These are phyloP conservation scores for Phialophora macrospora DNA, from an alignment of 2,329 filamentous ascomycete genomes.

Conservation along the genomic window DNA sequence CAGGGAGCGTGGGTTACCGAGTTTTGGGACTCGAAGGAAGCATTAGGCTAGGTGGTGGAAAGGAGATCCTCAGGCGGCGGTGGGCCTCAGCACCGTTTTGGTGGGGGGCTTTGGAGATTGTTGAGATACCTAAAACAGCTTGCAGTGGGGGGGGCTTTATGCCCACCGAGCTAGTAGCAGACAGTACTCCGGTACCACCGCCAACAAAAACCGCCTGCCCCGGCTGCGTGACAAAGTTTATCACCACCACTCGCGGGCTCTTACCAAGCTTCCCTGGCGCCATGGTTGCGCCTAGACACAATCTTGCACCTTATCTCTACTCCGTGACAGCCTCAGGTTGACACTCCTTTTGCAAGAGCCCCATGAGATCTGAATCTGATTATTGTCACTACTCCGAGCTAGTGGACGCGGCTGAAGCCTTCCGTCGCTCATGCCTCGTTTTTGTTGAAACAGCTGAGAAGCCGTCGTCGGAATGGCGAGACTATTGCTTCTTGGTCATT, in stretches of 20 bases:
- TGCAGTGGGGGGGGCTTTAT: too few relatives aligned
- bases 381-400: background rate
- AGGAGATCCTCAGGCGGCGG: background rate
- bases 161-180: background rate
- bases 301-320: background rate
- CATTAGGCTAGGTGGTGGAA: background rate
- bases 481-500: background rate
- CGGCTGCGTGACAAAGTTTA: background rate
- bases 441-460: background rate
- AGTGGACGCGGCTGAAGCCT: background rate
- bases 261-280: background rate
- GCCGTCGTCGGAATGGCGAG: background rate
- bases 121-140: conserved; percentile 8
- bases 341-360: too few relatives aligned
- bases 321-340: too few relatives aligned
- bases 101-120: background rate
- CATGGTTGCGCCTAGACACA: too few relatives aligned
- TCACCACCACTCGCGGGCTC: background rate
- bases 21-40: background rate
- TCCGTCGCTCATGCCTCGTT: background rate
- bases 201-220: background rate
- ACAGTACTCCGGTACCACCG: background rate
- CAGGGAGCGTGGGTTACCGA: background rate
- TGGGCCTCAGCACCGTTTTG: background rate
- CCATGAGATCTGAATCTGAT: background rate